A percentile compares a stretch with the other conserved stretches of the same genome.
These are phyloP conservation scores for Phytopythium chamaehyphon DNA, from an alignment of 352 stramenopile species.

Conservation along the genomic window DNA sequence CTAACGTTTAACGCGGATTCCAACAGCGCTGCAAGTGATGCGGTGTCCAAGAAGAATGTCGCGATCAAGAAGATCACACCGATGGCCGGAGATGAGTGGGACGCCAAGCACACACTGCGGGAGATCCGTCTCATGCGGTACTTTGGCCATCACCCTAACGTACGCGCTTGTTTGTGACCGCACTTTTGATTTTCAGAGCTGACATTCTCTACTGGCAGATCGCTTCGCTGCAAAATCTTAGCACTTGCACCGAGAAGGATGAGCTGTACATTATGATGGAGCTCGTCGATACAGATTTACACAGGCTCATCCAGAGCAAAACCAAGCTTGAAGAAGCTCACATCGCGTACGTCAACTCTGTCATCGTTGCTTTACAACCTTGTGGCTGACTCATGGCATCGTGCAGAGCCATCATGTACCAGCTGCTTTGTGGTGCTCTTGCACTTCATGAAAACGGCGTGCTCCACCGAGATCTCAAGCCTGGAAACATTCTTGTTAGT, in stretches of 20 bases:
- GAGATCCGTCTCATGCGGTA: conserved; percentile 91
- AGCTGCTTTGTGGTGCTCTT: conserved; percentile 87
- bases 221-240: conserved; percentile 73
- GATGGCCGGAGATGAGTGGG: conserved; percentile 87
- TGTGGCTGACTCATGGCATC: background rate
- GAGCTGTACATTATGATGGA: conserved; percentile 96
- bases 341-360: conserved; percentile 45
- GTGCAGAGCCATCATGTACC: conserved; percentile 91
- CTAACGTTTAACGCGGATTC: conserved; percentile 8
- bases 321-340: conserved; percentile 82
- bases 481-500: conserved; percentile 82
- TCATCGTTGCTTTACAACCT: background rate
- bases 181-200: background rate
- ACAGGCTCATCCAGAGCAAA: conserved; percentile 86
- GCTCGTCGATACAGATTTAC: conserved; percentile 92
- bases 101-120: conserved; percentile 89
- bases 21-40: conserved; percentile 65
- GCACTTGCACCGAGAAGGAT: conserved; percentile 84
- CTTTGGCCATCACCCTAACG: conserved; percentile 88
- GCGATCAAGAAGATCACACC: conserved; percentile 93
- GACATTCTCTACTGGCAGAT: conserved; percentile 30
- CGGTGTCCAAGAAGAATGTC: conserved; percentile 66
- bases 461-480: conserved; percentile 82
- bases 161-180: conserved; percentile 13
- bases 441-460: conserved; percentile 90